Base-by-base conservation (phyloP, 2,329 filamentous ascomycete species). In the Aspergillus cejpii region DNA sequence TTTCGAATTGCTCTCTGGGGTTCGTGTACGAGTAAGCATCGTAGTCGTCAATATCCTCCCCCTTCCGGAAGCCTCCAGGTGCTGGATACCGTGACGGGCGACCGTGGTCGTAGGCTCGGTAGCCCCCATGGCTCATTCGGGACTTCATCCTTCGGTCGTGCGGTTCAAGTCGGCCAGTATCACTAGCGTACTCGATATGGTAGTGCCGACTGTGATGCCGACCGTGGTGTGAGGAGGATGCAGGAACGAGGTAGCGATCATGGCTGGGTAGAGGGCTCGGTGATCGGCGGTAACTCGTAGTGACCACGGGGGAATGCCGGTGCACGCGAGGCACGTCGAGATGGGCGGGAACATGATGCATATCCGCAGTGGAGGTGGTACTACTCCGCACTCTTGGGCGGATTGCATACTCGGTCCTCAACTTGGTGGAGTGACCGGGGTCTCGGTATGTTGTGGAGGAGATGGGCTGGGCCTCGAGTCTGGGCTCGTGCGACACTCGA, bases 21-120 rank as follows among this genome's bases (percentile, higher is more conserved):
- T 66, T 70, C 11, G 72, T 75, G 48, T 74, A 74, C 10, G 70
- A 73, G 50, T 71, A 74, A 5, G 67, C 65, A 53, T 69, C 63
- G 37, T 66, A 63, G 14, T 67, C 57, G 39, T 69, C 67, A 48
- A 70, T 65, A 37, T 69, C 65, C 19, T 66, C 62, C 28, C 59
- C 59, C 44, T 65, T 61, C 37, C 57, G 55, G 36, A 55, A 45
- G 26, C 60, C 54, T 14, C 58, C 60, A 6, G 59, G 55, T 10
- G 54, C 52, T 26, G 60, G 58, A 44, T 68, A 61, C 15, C 57
- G 58, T 36, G 53, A 55, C 11, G 51, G 53, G 6, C 49, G 50
- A 38, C 51, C 51, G 2, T 57, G 55, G 14, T 55, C 52, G 23
- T 65, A 53, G 8, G 43, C 47, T n/a, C 50, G 60, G 41, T 67